phyloP scores from a whole-genome alignment of 768 basidiomycete species.

The Termitomyces sp. region DNA sequence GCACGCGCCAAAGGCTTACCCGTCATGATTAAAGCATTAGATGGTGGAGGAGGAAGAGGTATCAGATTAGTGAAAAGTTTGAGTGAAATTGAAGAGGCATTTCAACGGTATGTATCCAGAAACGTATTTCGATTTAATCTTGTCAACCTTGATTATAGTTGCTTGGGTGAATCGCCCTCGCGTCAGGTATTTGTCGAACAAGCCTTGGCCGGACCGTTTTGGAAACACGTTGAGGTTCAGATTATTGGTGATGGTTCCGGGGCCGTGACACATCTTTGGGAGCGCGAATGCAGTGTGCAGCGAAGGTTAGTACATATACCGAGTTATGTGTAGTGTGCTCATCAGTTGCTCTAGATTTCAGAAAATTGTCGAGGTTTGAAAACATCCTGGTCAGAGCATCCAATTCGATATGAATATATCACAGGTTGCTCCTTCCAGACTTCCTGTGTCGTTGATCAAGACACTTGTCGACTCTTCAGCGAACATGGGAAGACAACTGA shows the following conservation, averaged over 20 bases:
- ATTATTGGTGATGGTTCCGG: conserved; percentile 77
- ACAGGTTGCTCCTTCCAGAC: conserved; percentile 68
- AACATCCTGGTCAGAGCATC: neutral
- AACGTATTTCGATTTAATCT: neutral
- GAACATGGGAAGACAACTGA: conserved; percentile 71
- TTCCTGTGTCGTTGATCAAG: conserved; percentile 64
- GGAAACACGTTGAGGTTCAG: conserved; percentile 86
- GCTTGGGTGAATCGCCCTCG: conserved; percentile 36
- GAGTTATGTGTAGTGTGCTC: neutral
- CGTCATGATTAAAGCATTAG: conserved; percentile 90
- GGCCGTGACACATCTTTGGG: conserved; percentile 82
- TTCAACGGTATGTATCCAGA: conserved; percentile 43
- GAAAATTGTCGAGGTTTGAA: conserved; percentile 78
- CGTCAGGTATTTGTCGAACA: conserved; percentile 77
- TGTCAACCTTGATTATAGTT: conserved; percentile 15
- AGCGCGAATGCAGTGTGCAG: conserved; percentile 91
- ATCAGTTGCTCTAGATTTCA: conserved; percentile 43
- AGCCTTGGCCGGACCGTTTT: conserved; percentile 68
- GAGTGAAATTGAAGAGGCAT: conserved; percentile 69
- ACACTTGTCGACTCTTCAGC: conserved; percentile 72
- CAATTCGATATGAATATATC: neutral
- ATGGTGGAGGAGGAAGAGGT: conserved; percentile 87
- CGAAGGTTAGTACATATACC: conserved; percentile 46
- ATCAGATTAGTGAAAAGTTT: conserved; percentile 82
- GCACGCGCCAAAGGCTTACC: conserved; percentile 27